Evolutionary conservation across 2,329 filamentous ascomycete genomes (phyloP), one percentile per base, ranked within the genome.

Genomic region (Camptophora hylomeconis): DNA sequence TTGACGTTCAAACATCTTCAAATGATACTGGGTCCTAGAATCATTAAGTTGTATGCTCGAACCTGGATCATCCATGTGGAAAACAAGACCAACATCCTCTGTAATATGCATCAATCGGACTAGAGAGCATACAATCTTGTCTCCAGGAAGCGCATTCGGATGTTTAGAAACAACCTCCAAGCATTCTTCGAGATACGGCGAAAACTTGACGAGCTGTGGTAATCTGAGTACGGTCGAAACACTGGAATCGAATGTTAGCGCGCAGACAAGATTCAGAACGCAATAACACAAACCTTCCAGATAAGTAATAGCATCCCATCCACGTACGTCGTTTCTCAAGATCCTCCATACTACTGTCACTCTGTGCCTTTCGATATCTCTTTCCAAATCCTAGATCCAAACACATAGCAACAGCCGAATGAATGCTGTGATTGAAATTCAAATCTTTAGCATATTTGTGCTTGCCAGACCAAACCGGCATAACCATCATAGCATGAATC

Each of bases 401-500:
- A 16, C 76, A 76, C 74, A 92, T 80, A 42, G 81, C 68, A 28
- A 75, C 75, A 2, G 80, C 78, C 45, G 81, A 72, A 49, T 92
- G 80, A 25, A 82, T 72, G 40, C 87, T 67, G 56, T 87, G 80
- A 55, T 89, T 92, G 50, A 89, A 92, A 48, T 87, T 86, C 47
- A 87, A 70, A 53, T 89, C 78, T 45, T 89, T 80, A 31, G 80
- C 80, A 42, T 78, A 69, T 40, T 86, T 74, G 0, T 83, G 83
- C 10, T 81, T 80, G 49, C 74, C 74, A 50, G 92, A 89, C 80
- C 82, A 92, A 11, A 84, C 67, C 12, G 75, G 71, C 5, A 72
- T 63, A 2, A 92, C 58, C 32, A 81, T 66, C 24, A 92, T 56
- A 1, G 80, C 72, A 54, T 92, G 83, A 7, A 89, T 69, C 5